Evolutionary conservation across 192 early-diverging fungal genomes (phyloP).

Genomic region (Piromyces finnis): DNA sequence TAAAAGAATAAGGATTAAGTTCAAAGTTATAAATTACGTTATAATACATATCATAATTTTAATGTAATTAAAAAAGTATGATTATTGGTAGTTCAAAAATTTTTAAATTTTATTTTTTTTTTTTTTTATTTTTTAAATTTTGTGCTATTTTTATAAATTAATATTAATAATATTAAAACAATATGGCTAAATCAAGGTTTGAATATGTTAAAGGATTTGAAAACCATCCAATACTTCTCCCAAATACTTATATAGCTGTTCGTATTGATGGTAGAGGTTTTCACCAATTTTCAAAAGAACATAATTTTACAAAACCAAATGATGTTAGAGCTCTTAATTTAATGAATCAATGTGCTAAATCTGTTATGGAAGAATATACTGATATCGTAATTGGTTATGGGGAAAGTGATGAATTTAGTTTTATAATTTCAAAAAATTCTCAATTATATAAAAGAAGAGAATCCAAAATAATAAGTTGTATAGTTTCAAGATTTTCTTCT

Average conservation of each 20-base stretch:
- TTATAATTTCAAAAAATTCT: constrained; percentile 21
- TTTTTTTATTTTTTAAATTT: too few species aligned
- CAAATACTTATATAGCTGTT: constrained; percentile 76
- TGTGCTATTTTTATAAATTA: too few species aligned
- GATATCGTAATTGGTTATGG: constrained; percentile 73
- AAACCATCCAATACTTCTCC: constrained; percentile 48
- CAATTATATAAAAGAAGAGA: constrained; percentile 56
- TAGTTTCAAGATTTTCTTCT: constrained; percentile 73
- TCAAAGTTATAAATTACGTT: too few species aligned
- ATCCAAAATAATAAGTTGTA: constrained; percentile 61
- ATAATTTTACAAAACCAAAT: constrained; percentile 62
- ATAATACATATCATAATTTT: too few species aligned
- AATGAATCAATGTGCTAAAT: constrained; percentile 63
- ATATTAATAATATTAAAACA: too few species aligned
- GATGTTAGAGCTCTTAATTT: constrained; percentile 56
- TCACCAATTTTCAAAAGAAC: constrained; percentile 65
- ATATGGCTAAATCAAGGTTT: constrained; percentile 88
- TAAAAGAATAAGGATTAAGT: too few species aligned
- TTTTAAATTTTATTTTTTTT: too few species aligned
- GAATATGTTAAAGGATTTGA: constrained; percentile 88
- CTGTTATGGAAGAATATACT: constrained; percentile 59
- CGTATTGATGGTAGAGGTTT: constrained; percentile 85
- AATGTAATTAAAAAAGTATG: too few species aligned
- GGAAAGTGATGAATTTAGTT: constrained; percentile 73
- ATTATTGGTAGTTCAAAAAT: too few species aligned